phyloP scores from a whole-genome alignment of 2,329 filamentous ascomycete genomes.

The Clonostachys byssicola region DNA sequence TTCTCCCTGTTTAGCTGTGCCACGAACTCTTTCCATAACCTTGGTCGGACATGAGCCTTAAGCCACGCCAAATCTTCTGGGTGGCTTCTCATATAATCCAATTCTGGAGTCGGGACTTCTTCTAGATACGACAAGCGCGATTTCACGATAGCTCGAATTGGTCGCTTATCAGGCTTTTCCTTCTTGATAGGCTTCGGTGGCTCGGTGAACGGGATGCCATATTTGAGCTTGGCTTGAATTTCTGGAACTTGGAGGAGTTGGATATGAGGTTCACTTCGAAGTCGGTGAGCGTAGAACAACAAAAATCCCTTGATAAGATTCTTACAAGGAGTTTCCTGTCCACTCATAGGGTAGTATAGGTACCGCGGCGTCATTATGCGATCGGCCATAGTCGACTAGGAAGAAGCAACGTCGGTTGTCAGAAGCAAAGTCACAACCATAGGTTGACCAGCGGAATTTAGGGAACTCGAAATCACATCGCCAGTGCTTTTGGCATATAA shows the following conservation, averaged over 20 bases:
- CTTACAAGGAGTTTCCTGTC: background rate
- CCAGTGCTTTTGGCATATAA: constrained; percentile 1
- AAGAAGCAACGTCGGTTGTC: constrained; percentile 1
- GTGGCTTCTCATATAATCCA: background rate
- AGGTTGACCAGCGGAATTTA: background rate
- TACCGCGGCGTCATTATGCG: background rate
- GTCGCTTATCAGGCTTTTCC: background rate
- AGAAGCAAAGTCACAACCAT: background rate
- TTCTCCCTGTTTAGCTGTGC: no score
- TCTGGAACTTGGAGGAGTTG: background rate
- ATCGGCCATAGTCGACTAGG: constrained; percentile 1
- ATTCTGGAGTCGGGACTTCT: background rate
- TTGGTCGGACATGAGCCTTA: background rate
- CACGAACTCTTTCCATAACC: background rate
- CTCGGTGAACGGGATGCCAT: background rate
- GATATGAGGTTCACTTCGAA: background rate
- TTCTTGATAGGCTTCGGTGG: background rate
- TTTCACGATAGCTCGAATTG: background rate
- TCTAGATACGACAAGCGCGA: background rate
- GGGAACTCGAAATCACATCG: background rate
- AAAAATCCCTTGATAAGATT: background rate
- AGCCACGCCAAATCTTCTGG: constrained; percentile 1
- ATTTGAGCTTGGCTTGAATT: background rate
- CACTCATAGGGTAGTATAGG: background rate
- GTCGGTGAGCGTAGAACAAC: background rate